Conservation (phyloP, 129 eudicot genomes). For the Pittosporum tobira region DNA sequence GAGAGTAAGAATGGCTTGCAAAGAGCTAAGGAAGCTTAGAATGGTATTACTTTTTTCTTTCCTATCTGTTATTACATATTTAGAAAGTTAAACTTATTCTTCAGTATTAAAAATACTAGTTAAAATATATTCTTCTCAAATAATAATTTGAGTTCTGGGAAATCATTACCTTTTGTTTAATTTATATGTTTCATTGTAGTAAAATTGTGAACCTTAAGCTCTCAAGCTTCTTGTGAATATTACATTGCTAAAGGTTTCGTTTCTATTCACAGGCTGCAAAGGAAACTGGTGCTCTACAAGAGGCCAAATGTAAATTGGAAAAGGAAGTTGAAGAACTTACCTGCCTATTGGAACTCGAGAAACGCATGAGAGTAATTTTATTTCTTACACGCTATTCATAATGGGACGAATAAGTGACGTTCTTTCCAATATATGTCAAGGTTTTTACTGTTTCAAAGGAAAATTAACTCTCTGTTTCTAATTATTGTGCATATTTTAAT, state of each 20-base stretch:
- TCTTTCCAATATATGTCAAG: too few relatives aligned
- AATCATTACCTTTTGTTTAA: too few relatives aligned
- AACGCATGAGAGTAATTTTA: slow-evolving; percentile 49
- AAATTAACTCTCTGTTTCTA: too few relatives aligned
- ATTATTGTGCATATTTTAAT: background rate
- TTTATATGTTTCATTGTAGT: too few relatives aligned
- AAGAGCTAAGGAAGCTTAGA: slow-evolving; percentile 53
- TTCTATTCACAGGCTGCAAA: slow-evolving; percentile 54
- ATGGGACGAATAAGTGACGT: too few relatives aligned
- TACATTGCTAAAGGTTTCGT: background rate
- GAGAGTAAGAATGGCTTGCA: slow-evolving; percentile 45
- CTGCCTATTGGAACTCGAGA: slow-evolving; percentile 53
- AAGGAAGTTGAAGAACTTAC: slow-evolving; percentile 65
- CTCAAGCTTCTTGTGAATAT: background rate
- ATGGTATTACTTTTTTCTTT: slow-evolving; percentile 35
- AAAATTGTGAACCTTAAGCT: background rate
- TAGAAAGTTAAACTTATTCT: too few relatives aligned
- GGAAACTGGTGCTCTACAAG: slow-evolving; percentile 62
- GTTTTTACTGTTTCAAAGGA: too few relatives aligned
- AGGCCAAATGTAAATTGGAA: slow-evolving; percentile 58
- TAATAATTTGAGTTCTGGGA: too few relatives aligned
- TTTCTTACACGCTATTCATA: too few relatives aligned
- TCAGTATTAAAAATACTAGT: too few relatives aligned
- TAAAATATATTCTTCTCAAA: too few relatives aligned
- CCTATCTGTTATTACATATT: slow-evolving; percentile 6